Percentiles rank a stretch among this genome's conserved stretches.
phyloP scores from a whole-genome alignment of 169 alveolate species.

The Plasmodium inui region DNA sequence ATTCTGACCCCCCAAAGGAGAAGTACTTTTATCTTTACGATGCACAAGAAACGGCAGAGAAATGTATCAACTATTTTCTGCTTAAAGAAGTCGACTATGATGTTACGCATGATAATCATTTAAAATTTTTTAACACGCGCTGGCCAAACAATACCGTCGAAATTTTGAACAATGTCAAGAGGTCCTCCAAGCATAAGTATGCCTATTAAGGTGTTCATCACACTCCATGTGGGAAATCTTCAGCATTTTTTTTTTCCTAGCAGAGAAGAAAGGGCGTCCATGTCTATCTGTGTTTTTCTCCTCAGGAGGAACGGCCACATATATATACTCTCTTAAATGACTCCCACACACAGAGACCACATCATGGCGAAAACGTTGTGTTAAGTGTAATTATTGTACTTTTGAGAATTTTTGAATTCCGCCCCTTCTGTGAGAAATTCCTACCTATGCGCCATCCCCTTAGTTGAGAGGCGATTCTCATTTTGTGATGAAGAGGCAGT shows the following conservation, averaged over 20 bases:
- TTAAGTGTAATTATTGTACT: background rate
- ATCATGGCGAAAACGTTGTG: background rate
- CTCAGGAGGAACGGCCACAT: no score
- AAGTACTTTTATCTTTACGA: conserved; percentile 71
- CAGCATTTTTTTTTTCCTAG: background rate
- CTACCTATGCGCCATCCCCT: background rate
- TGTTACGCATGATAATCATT: conserved; percentile 45
- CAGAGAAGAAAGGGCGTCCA: no score
- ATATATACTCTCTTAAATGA: no score
- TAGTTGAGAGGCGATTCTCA: background rate
- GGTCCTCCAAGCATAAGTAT: background rate
- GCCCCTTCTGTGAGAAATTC: background rate
- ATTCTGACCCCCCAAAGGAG: conserved; percentile 70
- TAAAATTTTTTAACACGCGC: conserved; percentile 64
- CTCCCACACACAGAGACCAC: background rate
- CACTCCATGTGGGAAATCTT: background rate
- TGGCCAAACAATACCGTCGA: conserved; percentile 76
- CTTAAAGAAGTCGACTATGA: conserved; percentile 71
- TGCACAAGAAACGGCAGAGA: conserved; percentile 70
- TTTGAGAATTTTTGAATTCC: background rate
- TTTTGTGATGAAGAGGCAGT: background rate
- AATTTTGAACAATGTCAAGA: conserved; percentile 24
- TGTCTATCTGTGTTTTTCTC: no score
- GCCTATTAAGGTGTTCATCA: background rate
- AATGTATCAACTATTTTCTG: conserved; percentile 45